phyloP scores from a whole-genome alignment of 1,284 basidiomycete species.

The Abortiporus biennis region DNA sequence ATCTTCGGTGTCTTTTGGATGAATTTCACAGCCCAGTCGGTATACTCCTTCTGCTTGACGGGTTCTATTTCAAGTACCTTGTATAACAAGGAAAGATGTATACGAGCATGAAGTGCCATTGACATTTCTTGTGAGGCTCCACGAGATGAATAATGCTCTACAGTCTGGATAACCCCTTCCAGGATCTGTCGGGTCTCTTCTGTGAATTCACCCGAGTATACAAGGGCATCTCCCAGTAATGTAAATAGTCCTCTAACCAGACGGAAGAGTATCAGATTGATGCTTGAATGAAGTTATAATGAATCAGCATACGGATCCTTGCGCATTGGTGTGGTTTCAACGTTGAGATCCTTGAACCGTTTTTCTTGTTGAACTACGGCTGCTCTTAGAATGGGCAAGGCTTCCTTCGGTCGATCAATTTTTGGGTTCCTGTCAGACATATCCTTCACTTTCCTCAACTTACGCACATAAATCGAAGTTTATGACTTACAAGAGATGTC shows the following conservation, averaged over 20 bases:
- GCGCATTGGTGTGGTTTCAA: no score
- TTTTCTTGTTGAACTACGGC: no score
- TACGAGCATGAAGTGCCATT: no score
- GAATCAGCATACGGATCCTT: no score
- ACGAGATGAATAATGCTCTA: no score
- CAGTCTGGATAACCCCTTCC: constrained; percentile 1
- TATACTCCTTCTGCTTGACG: constrained; percentile 10
- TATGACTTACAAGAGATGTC: no score
- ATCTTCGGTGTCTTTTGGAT: constrained; percentile 15
- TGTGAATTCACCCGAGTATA: constrained; percentile 4
- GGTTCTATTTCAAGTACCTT: constrained; percentile 6
- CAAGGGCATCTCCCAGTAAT: constrained; percentile 11
- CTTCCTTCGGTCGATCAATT: constrained; percentile 12
- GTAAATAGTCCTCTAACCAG: no score
- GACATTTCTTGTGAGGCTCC: constrained; percentile 6
- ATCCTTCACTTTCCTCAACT: neutral
- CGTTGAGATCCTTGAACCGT: no score
- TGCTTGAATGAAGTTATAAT: no score
- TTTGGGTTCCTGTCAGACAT: constrained; percentile 11
- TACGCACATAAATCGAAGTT: no score
- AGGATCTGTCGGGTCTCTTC: constrained; percentile 9
- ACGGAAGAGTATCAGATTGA: no score
- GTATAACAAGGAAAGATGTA: constrained; percentile 8
- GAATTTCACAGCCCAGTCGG: constrained; percentile 14
- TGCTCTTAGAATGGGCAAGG: constrained; percentile 7